Percentiles rank a stretch among this genome's conserved stretches.
These are phyloP conservation scores for Mortierella sp. DNA, from an alignment of 371 early-diverging fungal genomes.

Conservation along the genomic window DNA sequence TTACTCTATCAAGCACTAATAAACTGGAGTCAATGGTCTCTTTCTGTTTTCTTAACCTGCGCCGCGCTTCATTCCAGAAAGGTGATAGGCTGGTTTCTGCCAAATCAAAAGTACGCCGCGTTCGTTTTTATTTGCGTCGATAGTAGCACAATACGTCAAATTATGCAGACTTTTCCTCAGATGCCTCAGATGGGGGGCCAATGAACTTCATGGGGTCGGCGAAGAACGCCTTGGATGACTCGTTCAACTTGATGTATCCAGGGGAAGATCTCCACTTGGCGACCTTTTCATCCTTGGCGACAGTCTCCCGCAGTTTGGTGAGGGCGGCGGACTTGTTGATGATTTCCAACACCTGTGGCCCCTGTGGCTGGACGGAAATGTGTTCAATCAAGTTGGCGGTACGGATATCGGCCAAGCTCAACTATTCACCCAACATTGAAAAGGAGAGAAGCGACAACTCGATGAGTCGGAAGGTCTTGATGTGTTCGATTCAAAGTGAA, in stretches of 20 bases:
- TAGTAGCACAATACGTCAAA: too few relatives aligned
- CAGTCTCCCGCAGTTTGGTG: constrained; percentile 23
- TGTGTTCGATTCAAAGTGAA: neutral
- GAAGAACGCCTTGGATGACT: constrained; percentile 9
- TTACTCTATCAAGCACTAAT: too few relatives aligned
- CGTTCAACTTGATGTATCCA: constrained; percentile 2
- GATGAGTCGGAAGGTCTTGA: neutral
- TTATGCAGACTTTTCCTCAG: too few relatives aligned
- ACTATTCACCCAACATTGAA: neutral
- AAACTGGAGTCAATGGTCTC: too few relatives aligned
- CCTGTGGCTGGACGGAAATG: constrained; percentile 10
- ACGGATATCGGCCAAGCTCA: constrained; percentile 46
- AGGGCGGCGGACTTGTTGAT: constrained; percentile 22
- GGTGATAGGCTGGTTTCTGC: too few relatives aligned
- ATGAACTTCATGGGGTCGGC: constrained; percentile 19
- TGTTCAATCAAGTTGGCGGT: constrained; percentile 31
- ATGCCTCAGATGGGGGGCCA: neutral
- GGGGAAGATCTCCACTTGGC: constrained; percentile 24
- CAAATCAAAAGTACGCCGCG: too few relatives aligned
- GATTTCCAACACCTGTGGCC: constrained; percentile 8
- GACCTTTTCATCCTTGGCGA: constrained; percentile 32
- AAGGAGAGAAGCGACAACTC: neutral
- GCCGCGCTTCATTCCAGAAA: too few relatives aligned
- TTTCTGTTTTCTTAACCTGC: too few relatives aligned
- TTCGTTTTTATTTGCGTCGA: too few relatives aligned